Evolutionary conservation across 805 yeast genomes (phyloP).

Genomic region (Kuraishia floccosa): DNA sequence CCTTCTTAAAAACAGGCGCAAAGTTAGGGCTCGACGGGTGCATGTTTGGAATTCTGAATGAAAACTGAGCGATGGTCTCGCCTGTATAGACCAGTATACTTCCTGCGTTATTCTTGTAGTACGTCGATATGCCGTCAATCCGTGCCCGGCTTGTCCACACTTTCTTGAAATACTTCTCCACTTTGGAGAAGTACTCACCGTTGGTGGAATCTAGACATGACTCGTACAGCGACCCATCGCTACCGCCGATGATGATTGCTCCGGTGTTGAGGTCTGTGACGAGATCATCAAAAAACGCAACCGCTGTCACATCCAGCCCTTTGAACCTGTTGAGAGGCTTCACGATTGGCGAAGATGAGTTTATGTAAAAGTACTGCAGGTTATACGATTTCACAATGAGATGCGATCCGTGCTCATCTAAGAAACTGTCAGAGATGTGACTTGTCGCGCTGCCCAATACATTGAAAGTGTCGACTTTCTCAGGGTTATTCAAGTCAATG

Average conservation of each 20-base stretch:
- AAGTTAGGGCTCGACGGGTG: constrained; percentile 6
- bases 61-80: too few species aligned
- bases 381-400: constrained; percentile 34
- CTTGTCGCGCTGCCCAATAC: constrained; percentile 15
- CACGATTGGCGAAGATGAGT: constrained; percentile 25
- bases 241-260: constrained; percentile 35
- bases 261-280: constrained; percentile 24
- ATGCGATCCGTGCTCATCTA: constrained; percentile 42
- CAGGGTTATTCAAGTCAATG: constrained; percentile 59
- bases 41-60: constrained; percentile 1
- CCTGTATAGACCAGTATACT: too few species aligned
- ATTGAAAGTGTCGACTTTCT: constrained; percentile 33
- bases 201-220: constrained; percentile 29
- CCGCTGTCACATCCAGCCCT: constrained; percentile 27
- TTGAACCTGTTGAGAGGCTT: constrained; percentile 34
- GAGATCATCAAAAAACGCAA: constrained; percentile 22
- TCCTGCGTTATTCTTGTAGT: too few species aligned
- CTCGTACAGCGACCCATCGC: constrained; percentile 37
- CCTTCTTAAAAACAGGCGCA: constrained; percentile 2
- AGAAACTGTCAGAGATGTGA: constrained; percentile 22
- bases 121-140: constrained; percentile 2
- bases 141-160: constrained; percentile 20
- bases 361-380: constrained; percentile 36
- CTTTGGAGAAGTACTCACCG: constrained; percentile 29
- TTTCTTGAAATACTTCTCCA: constrained; percentile 25